These are phyloP conservation scores for Alisma plantagoaquatica DNA, from an alignment of 106 monocot species.

Conservation along the genomic window DNA sequence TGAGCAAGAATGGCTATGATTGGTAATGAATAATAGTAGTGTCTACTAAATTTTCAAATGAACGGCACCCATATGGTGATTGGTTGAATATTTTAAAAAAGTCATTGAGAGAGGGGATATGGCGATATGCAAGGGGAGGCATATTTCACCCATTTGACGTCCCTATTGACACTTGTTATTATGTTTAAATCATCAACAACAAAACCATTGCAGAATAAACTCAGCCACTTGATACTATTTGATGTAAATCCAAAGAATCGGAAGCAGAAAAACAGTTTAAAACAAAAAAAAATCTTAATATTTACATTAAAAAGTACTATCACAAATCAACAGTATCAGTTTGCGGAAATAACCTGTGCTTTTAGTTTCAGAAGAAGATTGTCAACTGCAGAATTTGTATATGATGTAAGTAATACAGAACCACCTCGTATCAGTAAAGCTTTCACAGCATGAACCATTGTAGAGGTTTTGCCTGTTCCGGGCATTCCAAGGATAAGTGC, in stretches of 20 bases:
- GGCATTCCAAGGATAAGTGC: conserved; percentile 97
- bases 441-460: conserved; percentile 99
- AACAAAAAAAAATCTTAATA: not conserved
- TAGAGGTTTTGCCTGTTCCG: conserved; percentile 98
- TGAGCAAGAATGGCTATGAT: no score
- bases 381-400: conserved; percentile 96
- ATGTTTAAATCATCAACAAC: no score
- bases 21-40: no score
- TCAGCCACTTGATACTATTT: not conserved
- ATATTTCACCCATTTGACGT: no score
- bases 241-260: not conserved
- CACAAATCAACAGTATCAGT: not conserved
- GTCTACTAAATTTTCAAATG: no score
- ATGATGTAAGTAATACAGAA: conserved; percentile 92
- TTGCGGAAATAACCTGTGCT: conserved; percentile 40
- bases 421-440: conserved; percentile 78
- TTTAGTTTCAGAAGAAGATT: conserved; percentile 95
- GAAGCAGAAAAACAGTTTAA: not conserved
- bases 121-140: no score
- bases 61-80: no score
- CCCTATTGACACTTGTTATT: no score
- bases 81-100: no score
- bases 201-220: no score
- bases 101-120: no score
- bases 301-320: no score